Evolutionary conservation across 2,329 filamentous ascomycete genomes (phyloP), one percentile per base, ranked within the genome.

Genomic region (Sclerotinia nivalis): DNA sequence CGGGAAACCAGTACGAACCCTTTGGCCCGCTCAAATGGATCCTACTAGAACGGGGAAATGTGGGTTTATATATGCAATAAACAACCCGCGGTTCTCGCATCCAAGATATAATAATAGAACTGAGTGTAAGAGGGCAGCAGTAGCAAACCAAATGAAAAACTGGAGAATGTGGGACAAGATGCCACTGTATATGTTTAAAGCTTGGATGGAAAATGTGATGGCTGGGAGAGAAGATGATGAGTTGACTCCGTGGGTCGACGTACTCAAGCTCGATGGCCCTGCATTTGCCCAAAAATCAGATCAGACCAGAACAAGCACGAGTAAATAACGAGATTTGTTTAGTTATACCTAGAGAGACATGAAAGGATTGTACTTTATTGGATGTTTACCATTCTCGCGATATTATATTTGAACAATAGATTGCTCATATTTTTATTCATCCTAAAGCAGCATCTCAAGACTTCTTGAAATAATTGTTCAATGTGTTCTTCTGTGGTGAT

Each of bases 391-490:
- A 31, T 45, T 47, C 58, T 2, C 7, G 12, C 25, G 50, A 20
- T 28, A 12, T 22, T 37, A 47, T 18, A 4, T 40, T 40, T 52
- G 8, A 52, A 64, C 20, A 25, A 28, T 40, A 3, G 12, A 28
- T 52, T 52, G 13, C 15, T 18, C 6, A 64, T 40, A n/a, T 13
- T 22, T 22, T 28, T 20, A 28, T 12, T 52, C 6, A 28, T 20
- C 47, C 13, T 65, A 0, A 20, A 50, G 7, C 9, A 52, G 1
- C 1, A 43, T 61, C 15, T 75, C 65, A 75, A 64, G 70, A 52
- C 65, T 84, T 86, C 10, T 76, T 80, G 72, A 88, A 88, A 71
- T 88, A 88, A 72, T 86, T 85, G 73, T 80, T 81, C 72, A 88
- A 71, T 0, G 84, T 88, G 73, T 87, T 87, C 68, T 82, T 83